These are phyloP conservation scores for Oryza officinalis DNA, from an alignment of 176 grass and related monocot genomes.

Conservation along the genomic window DNA sequence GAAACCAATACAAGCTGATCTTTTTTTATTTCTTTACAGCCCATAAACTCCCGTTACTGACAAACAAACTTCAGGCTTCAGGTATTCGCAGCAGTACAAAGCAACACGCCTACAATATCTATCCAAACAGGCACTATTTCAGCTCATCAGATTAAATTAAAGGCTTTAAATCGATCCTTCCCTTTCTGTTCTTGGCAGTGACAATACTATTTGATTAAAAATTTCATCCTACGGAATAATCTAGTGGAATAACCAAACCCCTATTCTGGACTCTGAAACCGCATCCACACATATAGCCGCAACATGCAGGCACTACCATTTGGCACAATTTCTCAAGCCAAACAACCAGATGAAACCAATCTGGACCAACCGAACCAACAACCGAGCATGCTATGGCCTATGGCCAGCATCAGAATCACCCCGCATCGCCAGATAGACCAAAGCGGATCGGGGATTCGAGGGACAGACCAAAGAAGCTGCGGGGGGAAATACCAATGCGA, in stretches of 20 bases:
- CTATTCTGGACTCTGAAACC: background rate
- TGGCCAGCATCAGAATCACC: background rate
- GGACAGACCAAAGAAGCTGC: background rate
- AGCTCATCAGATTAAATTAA: background rate
- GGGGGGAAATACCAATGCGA: background rate
- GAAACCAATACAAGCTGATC: background rate
- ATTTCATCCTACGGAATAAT: background rate
- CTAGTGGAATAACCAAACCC: background rate
- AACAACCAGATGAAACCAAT: slow-evolving; percentile 5
- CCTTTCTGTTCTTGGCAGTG: background rate
- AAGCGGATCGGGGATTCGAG: background rate
- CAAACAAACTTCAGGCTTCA: background rate
- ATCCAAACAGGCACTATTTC: background rate
- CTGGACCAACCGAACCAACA: background rate
- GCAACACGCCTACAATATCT: background rate
- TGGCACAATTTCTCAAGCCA: background rate
- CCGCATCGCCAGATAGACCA: background rate
- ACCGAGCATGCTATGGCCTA: background rate
- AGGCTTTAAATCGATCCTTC: background rate
- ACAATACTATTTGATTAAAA: background rate
- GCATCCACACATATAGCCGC: background rate
- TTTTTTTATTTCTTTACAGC: background rate
- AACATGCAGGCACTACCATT: background rate
- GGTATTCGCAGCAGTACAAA: slow-evolving; percentile 14
- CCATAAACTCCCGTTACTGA: background rate